Evolutionary conservation across 257 asterid genomes (phyloP).

Genomic region (Henckelia pumila): DNA sequence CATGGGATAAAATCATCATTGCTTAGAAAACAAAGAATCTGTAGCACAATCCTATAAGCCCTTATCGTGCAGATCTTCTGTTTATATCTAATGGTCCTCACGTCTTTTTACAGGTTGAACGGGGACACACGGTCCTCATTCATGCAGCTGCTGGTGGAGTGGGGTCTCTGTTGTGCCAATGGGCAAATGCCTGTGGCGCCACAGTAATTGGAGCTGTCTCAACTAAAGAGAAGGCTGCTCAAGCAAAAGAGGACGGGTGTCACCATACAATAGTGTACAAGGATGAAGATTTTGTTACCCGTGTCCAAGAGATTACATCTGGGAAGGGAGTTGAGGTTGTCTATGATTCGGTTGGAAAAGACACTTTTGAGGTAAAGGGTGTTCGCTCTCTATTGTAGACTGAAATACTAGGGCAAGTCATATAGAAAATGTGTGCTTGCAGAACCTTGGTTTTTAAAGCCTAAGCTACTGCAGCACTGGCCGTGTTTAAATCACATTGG

Average conservation of each 20-base stretch:
- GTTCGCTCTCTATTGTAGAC: not conserved
- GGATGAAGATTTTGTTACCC: constrained; percentile 74
- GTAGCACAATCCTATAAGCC: not conserved
- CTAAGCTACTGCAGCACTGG: not conserved
- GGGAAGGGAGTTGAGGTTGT: constrained; percentile 96
- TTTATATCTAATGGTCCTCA: not conserved
- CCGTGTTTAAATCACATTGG: not conserved
- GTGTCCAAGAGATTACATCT: constrained; percentile 86
- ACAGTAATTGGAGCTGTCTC: constrained; percentile 95
- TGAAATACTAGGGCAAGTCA: not conserved
- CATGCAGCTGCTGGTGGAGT: constrained; percentile 99
- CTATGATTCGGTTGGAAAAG: constrained; percentile 98
- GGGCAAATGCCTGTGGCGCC: constrained; percentile 95
- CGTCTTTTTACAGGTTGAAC: constrained; percentile 58
- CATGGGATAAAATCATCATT: not conserved
- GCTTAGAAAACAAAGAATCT: too few species aligned
- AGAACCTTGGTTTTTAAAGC: not conserved
- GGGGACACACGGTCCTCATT: constrained; percentile 77
- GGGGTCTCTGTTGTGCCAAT: constrained; percentile 92
- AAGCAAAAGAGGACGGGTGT: constrained; percentile 92
- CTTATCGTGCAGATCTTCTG: not conserved
- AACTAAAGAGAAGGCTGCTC: constrained; percentile 79
- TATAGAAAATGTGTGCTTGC: not conserved
- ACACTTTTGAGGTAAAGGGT: constrained; percentile 77
- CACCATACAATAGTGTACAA: constrained; percentile 78